phyloP scores from a whole-genome alignment of 805 yeast genomes.

The Starmera quercuum region DNA sequence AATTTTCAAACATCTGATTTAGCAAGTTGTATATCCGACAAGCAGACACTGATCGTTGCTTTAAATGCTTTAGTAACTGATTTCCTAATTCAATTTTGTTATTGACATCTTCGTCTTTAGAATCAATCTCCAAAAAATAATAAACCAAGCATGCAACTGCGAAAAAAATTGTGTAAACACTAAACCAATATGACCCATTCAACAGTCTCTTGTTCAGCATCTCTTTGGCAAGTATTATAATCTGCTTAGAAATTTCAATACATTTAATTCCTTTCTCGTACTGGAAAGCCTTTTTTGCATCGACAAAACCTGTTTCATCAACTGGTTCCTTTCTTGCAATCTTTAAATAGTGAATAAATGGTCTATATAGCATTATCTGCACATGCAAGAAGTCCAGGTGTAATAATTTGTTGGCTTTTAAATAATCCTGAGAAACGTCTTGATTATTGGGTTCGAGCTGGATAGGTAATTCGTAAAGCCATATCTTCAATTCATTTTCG shows the following conservation, averaged over 20 bases:
- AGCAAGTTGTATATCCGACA: slow-evolving; percentile 70
- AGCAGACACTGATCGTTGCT: slow-evolving; percentile 71
- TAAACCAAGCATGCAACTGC: slow-evolving; percentile 84
- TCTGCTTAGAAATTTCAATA: slow-evolving; percentile 75
- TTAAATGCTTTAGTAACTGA: slow-evolving; percentile 57
- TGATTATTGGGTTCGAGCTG: slow-evolving; percentile 57
- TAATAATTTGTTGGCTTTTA: slow-evolving; percentile 68
- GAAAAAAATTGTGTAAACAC: slow-evolving; percentile 88
- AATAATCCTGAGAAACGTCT: slow-evolving; percentile 33
- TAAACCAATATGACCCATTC: slow-evolving; percentile 89
- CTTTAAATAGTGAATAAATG: slow-evolving; percentile 63
- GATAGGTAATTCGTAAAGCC: slow-evolving; percentile 66
- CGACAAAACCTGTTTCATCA: slow-evolving; percentile 49
- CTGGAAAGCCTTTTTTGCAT: slow-evolving; percentile 31
- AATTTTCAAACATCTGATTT: slow-evolving; percentile 69
- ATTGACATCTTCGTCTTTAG: slow-evolving; percentile 43
- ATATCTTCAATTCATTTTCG: slow-evolving; percentile 63
- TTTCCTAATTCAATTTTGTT: slow-evolving; percentile 77
- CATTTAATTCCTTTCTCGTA: slow-evolving; percentile 76
- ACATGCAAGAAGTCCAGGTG: slow-evolving; percentile 74
- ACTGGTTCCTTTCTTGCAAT: slow-evolving; percentile 27
- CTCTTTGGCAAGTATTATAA: slow-evolving; percentile 70
- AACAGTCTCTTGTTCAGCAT: slow-evolving; percentile 66
- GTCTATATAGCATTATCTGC: slow-evolving; percentile 79
- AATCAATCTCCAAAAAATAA: slow-evolving; percentile 41